Evolutionary conservation across 2,329 filamentous ascomycete genomes (phyloP).

Genomic region (Calonectria pseudoreteaudii): DNA sequence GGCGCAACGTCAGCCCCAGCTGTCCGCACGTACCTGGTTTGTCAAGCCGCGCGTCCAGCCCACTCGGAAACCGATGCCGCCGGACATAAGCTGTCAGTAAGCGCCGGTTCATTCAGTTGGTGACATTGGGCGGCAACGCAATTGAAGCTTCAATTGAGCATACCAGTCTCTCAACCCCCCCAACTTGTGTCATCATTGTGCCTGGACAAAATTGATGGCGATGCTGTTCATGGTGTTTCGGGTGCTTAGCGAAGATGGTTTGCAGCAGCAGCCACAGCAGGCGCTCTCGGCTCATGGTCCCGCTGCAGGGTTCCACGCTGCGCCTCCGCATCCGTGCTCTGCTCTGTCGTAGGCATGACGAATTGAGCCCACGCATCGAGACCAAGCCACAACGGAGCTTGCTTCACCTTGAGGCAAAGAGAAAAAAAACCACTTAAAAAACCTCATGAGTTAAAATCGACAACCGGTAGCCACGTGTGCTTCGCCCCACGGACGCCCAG

Average conservation of each 20-base stretch:
- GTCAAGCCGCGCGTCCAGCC: constrained; percentile 36
- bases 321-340: background rate
- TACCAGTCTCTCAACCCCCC: background rate
- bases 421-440: background rate
- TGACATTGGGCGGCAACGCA: constrained; percentile 15
- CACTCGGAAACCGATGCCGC: constrained; percentile 33
- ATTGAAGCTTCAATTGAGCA: background rate
- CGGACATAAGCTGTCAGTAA: background rate
- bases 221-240: constrained; percentile 11
- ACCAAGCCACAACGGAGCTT: background rate
- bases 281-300: background rate
- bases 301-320: background rate
- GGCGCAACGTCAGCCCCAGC: constrained; percentile 15
- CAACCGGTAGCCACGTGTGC: constrained; percentile 22
- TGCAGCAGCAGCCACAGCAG: background rate
- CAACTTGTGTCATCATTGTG: background rate
- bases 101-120: constrained; percentile 31
- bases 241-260: background rate
- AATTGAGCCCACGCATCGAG: background rate
- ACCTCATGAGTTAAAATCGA: background rate
- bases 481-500: constrained; percentile 23
- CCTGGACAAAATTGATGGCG: background rate
- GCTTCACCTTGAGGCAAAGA: background rate
- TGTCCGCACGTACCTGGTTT: background rate
- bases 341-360: background rate